Percentiles rank a stretch among this genome's conserved stretches.
Conservation (phyloP, 2,329 filamentous ascomycete genomes). For the Colletotrichum sp. region DNA sequence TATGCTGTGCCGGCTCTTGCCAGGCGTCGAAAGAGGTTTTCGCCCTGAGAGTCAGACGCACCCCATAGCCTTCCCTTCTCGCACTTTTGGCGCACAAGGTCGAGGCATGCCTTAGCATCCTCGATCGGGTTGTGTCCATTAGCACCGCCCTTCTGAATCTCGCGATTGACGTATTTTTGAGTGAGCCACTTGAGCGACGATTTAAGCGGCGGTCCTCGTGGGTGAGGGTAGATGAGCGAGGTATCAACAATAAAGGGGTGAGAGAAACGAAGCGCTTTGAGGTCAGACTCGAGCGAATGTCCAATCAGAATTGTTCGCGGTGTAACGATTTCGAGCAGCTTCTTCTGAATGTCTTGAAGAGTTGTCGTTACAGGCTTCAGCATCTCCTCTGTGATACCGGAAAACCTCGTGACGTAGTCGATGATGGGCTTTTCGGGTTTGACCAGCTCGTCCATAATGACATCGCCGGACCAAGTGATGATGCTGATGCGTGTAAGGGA, state of each 20-base stretch:
- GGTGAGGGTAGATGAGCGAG: conserved; percentile 86
- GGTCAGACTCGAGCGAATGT: conserved; percentile 82
- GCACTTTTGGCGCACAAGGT: conserved; percentile 94
- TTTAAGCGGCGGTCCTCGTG: conserved; percentile 86
- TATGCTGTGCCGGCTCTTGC: conserved; percentile 67
- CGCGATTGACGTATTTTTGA: conserved; percentile 82
- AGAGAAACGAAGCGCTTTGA: conserved; percentile 82
- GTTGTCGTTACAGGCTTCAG: conserved; percentile 84
- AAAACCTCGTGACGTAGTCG: conserved; percentile 91
- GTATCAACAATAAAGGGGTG: conserved; percentile 97
- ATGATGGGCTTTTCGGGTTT: conserved; percentile 87
- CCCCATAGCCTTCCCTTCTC: conserved; percentile 91
- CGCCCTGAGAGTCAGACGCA: conserved; percentile 76
- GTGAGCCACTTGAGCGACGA: conserved; percentile 89
- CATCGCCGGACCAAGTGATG: conserved; percentile 82
- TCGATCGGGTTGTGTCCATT: conserved; percentile 89
- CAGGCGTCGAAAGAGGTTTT: conserved; percentile 89
- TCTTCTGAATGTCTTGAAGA: conserved; percentile 80
- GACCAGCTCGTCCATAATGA: conserved; percentile 88
- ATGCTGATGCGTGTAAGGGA: conserved; percentile 90
- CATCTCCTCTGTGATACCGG: conserved; percentile 89
- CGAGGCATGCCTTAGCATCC: conserved; percentile 88
- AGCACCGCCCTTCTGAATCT: conserved; percentile 83
- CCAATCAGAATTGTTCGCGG: conserved; percentile 78
- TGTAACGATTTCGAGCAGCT: conserved; percentile 74